Evolutionary conservation across 2,329 filamentous ascomycete genomes (phyloP).

Genomic region (Aspergillus udagawae): DNA sequence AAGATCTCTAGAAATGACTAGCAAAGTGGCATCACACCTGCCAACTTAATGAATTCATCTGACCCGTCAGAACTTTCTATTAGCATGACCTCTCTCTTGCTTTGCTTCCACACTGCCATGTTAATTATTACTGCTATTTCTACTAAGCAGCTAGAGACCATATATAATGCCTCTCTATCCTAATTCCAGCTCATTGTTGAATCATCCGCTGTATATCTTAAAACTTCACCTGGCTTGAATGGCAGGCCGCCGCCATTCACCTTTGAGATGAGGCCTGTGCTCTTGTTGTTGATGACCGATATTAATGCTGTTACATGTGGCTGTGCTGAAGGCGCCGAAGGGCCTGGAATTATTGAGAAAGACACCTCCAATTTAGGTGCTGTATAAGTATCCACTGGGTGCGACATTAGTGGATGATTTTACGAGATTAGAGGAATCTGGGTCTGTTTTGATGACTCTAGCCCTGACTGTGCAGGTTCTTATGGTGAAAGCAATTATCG

Average conservation of each 20-base stretch:
- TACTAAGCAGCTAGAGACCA: background rate
- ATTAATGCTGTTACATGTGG: constrained; percentile 5
- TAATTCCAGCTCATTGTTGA: constrained; percentile 5
- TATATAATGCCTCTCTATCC: background rate
- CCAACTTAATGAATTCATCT: background rate
- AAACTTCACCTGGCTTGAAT: constrained; percentile 1
- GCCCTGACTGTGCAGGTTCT: background rate
- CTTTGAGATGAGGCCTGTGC: constrained; percentile 3
- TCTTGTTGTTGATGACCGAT: constrained; percentile 4
- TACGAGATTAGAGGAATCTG: background rate
- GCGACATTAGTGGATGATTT: constrained; percentile 2
- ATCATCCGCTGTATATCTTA: constrained; percentile 1
- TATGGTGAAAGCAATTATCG: background rate
- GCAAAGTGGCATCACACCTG: constrained; percentile 2
- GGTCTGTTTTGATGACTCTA: background rate
- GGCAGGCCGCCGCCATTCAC: constrained; percentile 10
- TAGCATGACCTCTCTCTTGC: constrained; percentile 1
- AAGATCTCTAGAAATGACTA: background rate
- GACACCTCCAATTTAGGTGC: constrained; percentile 4
- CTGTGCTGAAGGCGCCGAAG: constrained; percentile 1
- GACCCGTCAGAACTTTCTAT: background rate
- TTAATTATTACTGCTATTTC: background rate
- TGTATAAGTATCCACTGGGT: constrained; percentile 3
- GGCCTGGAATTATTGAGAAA: constrained; percentile 2
- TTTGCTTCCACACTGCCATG: constrained; percentile 1